Percentiles rank a stretch among this genome's conserved stretches.
These are phyloP conservation scores for Clathrus columnatus DNA, from an alignment of 768 basidiomycete genomes.

Conservation along the genomic window DNA sequence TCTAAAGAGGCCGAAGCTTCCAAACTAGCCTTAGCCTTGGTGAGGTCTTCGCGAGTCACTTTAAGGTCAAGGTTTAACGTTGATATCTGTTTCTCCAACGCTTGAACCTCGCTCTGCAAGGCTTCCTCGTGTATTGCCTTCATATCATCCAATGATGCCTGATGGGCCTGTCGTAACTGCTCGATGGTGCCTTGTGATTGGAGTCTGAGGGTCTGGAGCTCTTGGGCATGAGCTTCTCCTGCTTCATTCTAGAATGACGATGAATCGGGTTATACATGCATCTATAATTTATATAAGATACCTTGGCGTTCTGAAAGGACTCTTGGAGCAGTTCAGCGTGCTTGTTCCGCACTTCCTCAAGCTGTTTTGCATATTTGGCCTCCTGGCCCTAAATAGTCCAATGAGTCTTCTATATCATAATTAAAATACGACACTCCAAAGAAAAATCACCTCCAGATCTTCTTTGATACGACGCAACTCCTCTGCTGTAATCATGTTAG, in stretches of 20 bases:
- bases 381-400: slow-evolving; percentile 49
- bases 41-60: slow-evolving; percentile 76
- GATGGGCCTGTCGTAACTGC: slow-evolving; percentile 58
- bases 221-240: slow-evolving; percentile 55
- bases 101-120: slow-evolving; percentile 47
- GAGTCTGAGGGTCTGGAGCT: slow-evolving; percentile 61
- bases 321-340: slow-evolving; percentile 21
- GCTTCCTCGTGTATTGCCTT: slow-evolving; percentile 54
- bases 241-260: slow-evolving; percentile 49
- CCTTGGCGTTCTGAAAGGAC: slow-evolving; percentile 75
- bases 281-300: slow-evolving; percentile 19
- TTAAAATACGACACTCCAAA: background rate
- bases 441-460: slow-evolving; percentile 56
- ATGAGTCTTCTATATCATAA: slow-evolving; percentile 1
- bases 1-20: slow-evolving; percentile 46
- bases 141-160: slow-evolving; percentile 49
- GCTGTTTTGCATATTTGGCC: slow-evolving; percentile 46
- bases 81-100: slow-evolving; percentile 54
- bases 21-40: slow-evolving; percentile 59
- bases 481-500: slow-evolving; percentile 44
- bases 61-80: slow-evolving; percentile 64
- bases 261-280: slow-evolving; percentile 1
- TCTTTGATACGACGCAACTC: slow-evolving; percentile 46
- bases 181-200: slow-evolving; percentile 58
- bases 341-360: slow-evolving; percentile 31